Percentiles rank a stretch among this genome's conserved stretches.
Conservation (phyloP, 352 stramenopile species). For the Pythium oligandrum region DNA sequence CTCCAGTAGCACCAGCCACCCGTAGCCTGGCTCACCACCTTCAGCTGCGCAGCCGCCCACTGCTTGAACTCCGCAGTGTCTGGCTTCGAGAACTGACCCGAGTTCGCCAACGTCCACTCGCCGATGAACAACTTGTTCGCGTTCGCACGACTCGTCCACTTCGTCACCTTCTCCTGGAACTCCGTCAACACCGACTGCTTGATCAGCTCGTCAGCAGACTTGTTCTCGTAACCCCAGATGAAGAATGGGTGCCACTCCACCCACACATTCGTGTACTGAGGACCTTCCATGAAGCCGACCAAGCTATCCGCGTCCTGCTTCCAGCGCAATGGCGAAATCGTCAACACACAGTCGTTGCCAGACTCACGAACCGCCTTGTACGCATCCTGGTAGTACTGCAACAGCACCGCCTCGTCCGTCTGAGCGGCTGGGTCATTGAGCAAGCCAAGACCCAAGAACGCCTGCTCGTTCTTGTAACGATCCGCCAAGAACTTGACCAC, state of each 20-base stretch:
- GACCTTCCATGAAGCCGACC: too few relatives aligned
- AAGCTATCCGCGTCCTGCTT: too few relatives aligned
- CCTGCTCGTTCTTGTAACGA: constrained; percentile 10
- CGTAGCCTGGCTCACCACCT: too few relatives aligned
- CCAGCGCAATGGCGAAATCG: too few relatives aligned
- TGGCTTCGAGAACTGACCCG: constrained; percentile 15
- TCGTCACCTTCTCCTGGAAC: neutral
- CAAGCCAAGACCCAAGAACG: constrained; percentile 21
- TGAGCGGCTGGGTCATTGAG: constrained; percentile 5
- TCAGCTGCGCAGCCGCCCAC: constrained; percentile 10
- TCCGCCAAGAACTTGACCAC: neutral
- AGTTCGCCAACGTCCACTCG: constrained; percentile 20
- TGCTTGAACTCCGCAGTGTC: too few relatives aligned
- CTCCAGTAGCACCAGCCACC: constrained; percentile 3
- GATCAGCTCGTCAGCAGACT: neutral
- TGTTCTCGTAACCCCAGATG: constrained; percentile 12
- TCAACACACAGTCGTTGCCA: constrained; percentile 26
- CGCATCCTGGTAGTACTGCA: constrained; percentile 6
- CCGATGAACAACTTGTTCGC: constrained; percentile 23
- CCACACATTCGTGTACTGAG: neutral
- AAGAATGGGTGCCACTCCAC: too few relatives aligned
- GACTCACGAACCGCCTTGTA: too few relatives aligned
- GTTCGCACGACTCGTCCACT: constrained; percentile 11
- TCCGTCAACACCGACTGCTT: neutral
- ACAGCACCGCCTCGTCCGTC: constrained; percentile 1